These are phyloP conservation scores for Leptodermis oblonga DNA, from an alignment of 257 asterid species.

Conservation along the genomic window DNA sequence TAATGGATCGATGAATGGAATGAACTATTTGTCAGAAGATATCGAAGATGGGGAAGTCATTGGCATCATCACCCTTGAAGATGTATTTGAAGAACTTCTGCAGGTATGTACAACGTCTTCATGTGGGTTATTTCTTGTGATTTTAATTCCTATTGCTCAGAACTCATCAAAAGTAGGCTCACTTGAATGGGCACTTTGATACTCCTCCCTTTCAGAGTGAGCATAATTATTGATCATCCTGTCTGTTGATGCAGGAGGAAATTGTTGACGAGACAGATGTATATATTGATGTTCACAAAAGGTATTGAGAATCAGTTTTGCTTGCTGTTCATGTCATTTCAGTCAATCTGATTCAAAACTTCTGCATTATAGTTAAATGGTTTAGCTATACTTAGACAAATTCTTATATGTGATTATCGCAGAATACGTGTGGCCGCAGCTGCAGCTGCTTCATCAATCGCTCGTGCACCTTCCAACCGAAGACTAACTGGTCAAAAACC, in stretches of 20 bases:
- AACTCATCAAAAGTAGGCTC: not conserved
- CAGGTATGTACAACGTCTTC: conserved; percentile 46
- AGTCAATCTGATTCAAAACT: not conserved
- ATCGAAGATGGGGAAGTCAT: conserved; percentile 85
- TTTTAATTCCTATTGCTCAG: conserved; percentile 5
- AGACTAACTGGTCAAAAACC: conserved; percentile 41
- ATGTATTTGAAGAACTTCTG: conserved; percentile 95
- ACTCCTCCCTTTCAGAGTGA: too few species aligned
- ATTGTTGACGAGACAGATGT: conserved; percentile 97
- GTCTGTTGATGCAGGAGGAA: conserved; percentile 64
- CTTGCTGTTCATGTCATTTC: not conserved
- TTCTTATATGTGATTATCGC: too few species aligned
- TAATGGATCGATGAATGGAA: conserved; percentile 34
- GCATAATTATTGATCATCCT: conserved; percentile 4
- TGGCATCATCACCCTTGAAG: conserved; percentile 96
- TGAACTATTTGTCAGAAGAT: conserved; percentile 41
- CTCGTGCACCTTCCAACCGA: conserved; percentile 67
- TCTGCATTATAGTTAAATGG: not conserved
- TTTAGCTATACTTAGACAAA: too few species aligned
- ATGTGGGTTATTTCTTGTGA: not conserved
- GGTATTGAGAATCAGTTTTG: conserved; percentile 32
- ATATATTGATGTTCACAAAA: conserved; percentile 87
- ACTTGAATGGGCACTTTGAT: not conserved
- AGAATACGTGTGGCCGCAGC: conserved; percentile 97
- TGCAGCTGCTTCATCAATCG: conserved; percentile 90